phyloP scores from a whole-genome alignment of 768 basidiomycete species.

The Mycena kentingensis region DNA sequence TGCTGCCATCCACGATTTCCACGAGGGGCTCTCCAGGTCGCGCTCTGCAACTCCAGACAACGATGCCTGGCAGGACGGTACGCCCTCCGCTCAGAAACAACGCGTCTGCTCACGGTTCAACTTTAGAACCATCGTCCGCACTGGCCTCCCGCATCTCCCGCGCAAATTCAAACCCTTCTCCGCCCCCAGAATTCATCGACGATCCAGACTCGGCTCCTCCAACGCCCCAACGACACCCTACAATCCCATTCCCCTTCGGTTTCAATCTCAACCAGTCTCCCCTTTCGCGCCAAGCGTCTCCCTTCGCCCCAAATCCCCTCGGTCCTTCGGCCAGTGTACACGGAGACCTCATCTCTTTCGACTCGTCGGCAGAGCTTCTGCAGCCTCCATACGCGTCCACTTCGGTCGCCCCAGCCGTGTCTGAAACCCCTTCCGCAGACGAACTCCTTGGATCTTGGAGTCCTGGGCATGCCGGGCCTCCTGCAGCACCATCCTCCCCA shows the following conservation, averaged over 20 bases:
- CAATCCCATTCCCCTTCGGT: conserved; percentile 13
- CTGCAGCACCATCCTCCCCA: conserved; percentile 4
- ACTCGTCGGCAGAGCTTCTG: conserved; percentile 34
- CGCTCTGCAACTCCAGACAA: conserved; percentile 53
- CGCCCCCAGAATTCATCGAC: conserved; percentile 35
- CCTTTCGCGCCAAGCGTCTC: conserved; percentile 9
- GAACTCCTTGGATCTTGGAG: conserved; percentile 29
- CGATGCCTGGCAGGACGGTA: conserved; percentile 46
- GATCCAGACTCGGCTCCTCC: conserved; percentile 16
- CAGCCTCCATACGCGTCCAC: conserved; percentile 21
- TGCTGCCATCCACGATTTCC: conserved; percentile 33
- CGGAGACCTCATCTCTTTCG: conserved; percentile 43
- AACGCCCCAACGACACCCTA: conserved; percentile 9
- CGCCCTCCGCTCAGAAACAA: conserved; percentile 26
- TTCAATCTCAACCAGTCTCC: conserved; percentile 6
- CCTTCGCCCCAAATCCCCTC: conserved; percentile 10
- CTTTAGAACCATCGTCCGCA: conserved; percentile 64
- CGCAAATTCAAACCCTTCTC: conserved; percentile 77
- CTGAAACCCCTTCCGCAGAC: conserved; percentile 29
- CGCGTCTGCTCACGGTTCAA: conserved; percentile 13
- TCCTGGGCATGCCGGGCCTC: conserved; percentile 11
- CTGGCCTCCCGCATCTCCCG: conserved; percentile 67
- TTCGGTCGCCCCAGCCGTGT: conserved; percentile 10
- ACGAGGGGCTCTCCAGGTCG: conserved; percentile 31
- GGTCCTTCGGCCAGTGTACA: conserved; percentile 20